phyloP scores from a whole-genome alignment of 2,329 filamentous ascomycete species.

The Teratosphaeriaceae sp. region DNA sequence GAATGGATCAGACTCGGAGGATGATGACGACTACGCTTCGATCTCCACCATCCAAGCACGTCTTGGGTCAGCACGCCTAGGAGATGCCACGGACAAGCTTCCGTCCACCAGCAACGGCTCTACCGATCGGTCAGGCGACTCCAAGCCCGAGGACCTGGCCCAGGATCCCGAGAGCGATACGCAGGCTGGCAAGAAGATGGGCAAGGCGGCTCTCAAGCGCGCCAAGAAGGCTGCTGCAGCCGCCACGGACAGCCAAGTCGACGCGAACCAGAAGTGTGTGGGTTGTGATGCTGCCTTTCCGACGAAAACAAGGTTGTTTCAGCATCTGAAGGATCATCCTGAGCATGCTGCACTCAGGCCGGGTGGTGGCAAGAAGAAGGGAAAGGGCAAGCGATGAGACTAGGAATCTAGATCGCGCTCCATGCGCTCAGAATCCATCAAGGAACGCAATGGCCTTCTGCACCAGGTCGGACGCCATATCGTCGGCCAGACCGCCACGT shows the following conservation, averaged over 20 bases:
- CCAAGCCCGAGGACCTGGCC: slow-evolving; percentile 12
- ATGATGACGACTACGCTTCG: slow-evolving; percentile 40
- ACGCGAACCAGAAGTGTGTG: slow-evolving; percentile 60
- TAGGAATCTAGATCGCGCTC: background rate
- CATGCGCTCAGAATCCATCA: background rate
- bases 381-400: slow-evolving; percentile 25
- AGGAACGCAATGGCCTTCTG: too few species aligned
- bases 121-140: too few species aligned
- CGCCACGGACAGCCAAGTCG: slow-evolving; percentile 24
- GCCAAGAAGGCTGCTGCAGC: slow-evolving; percentile 42
- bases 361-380: slow-evolving; percentile 20
- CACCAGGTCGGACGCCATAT: too few species aligned
- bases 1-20: slow-evolving; percentile 16
- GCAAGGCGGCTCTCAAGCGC: slow-evolving; percentile 44
- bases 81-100: slow-evolving; percentile 7
- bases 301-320: slow-evolving; percentile 65
- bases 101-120: slow-evolving; percentile 7
- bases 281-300: slow-evolving; percentile 73
- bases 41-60: slow-evolving; percentile 36
- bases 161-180: slow-evolving; percentile 13
- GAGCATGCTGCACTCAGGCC: slow-evolving; percentile 43
- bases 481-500: too few species aligned
- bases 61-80: slow-evolving; percentile 22
- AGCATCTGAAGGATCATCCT: slow-evolving; percentile 57
- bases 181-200: slow-evolving; percentile 30